Conservation (phyloP, 371 early-diverging fungal genomes). For the Mortierella sp. region DNA sequence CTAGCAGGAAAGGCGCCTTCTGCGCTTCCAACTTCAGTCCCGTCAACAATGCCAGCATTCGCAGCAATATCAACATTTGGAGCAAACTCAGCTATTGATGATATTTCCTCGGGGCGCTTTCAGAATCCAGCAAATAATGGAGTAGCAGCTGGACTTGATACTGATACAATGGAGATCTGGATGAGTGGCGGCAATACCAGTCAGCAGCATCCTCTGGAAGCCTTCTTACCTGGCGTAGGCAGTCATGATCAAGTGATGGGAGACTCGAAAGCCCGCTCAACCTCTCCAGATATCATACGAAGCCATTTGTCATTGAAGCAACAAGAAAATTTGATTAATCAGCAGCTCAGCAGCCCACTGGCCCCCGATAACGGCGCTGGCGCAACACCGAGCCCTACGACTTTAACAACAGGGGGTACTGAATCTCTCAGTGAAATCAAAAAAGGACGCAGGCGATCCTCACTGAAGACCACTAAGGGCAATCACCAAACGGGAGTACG, state of each 20-base stretch:
- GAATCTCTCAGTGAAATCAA: conserved; percentile 1
- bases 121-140: neutral
- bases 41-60: neutral
- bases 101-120: neutral
- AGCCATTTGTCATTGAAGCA: neutral
- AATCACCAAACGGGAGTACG: conserved; percentile 9
- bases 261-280: neutral
- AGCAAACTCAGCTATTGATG: neutral
- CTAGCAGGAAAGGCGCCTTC: neutral
- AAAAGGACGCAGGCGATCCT: conserved; percentile 33
- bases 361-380: neutral
- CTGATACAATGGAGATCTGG: neutral
- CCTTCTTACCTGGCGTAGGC: neutral
- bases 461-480: conserved; percentile 13
- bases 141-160: neutral
- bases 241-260: neutral
- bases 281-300: neutral
- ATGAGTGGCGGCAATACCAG: neutral
- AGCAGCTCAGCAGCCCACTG: neutral
- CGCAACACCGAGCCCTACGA: neutral
- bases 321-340: neutral
- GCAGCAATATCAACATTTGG: neutral
- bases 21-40: neutral
- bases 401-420: neutral
- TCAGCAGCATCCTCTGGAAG: neutral